Percentiles rank a stretch among this genome's conserved stretches.
Evolutionary conservation across 78 protist genomes (phyloP).

Genomic region (Tieghemostelium lacteum): DNA sequence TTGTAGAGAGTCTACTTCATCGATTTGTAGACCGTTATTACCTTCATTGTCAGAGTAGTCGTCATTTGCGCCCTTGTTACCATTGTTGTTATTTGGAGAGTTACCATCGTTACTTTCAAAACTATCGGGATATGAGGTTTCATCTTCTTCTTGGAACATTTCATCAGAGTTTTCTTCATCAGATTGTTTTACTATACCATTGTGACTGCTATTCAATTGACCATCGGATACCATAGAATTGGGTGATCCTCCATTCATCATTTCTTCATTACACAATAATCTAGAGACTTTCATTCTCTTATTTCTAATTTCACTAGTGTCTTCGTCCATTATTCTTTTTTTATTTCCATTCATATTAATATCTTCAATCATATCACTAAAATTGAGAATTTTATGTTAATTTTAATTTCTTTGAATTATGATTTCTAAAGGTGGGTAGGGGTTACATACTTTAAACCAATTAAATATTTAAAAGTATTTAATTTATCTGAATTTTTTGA

Average conservation of each 20-base stretch:
- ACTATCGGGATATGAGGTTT: slow-evolving; percentile 55
- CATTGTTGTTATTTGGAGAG: slow-evolving; percentile 36
- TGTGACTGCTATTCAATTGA: neutral
- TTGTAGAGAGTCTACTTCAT: slow-evolving; percentile 9
- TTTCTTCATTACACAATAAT: slow-evolving; percentile 47
- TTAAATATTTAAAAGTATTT: slow-evolving; percentile 48
- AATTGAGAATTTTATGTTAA: slow-evolving; percentile 1
- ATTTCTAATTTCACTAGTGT: slow-evolving; percentile 13
- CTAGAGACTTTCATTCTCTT: slow-evolving; percentile 74
- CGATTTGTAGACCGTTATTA: slow-evolving; percentile 22
- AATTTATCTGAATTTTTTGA: slow-evolving; percentile 65
- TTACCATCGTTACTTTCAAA: slow-evolving; percentile 60
- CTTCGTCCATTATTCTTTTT: neutral
- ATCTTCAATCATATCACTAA: neutral
- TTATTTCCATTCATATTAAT: slow-evolving; percentile 9
- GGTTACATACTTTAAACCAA: slow-evolving; percentile 40
- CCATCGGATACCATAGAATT: neutral
- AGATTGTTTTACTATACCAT: neutral
- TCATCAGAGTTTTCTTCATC: slow-evolving; percentile 72
- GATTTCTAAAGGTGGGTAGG: neutral
- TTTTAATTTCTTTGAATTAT: slow-evolving; percentile 2
- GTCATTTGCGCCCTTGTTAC: no score
- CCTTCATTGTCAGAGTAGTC: slow-evolving; percentile 21
- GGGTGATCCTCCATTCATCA: neutral
- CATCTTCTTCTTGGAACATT: slow-evolving; percentile 36